Conservation (phyloP, 2,329 filamentous ascomycete species). For the Diplodia corticola region DNA sequence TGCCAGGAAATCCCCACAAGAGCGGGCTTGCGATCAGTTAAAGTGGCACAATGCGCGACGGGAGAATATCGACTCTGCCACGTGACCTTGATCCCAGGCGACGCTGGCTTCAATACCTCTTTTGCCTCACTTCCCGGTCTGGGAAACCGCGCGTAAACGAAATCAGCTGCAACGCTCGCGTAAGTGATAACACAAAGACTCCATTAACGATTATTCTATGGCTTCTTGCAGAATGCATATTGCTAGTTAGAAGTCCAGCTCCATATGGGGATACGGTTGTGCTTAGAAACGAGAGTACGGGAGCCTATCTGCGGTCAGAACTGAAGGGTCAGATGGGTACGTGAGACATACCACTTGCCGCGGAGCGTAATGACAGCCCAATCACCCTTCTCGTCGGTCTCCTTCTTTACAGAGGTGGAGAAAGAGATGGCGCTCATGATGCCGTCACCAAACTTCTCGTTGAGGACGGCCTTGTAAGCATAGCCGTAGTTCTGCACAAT, state of each 20-base stretch:
- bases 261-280: not conserved
- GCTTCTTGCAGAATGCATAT: not conserved
- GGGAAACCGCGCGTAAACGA: not conserved
- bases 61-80: not conserved
- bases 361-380: constrained; percentile 85
- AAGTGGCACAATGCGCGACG: not conserved
- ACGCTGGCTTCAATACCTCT: not conserved
- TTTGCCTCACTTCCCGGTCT: not conserved
- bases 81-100: too few relatives aligned
- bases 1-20: not conserved
- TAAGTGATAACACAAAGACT: not conserved
- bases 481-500: constrained; percentile 97
- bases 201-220: constrained; percentile 10
- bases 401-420: constrained; percentile 88
- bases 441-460: constrained; percentile 79
- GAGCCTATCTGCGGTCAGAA: constrained; percentile 41
- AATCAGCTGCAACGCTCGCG: not conserved
- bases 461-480: constrained; percentile 90
- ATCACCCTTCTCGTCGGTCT: constrained; percentile 78
- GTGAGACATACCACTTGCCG: constrained; percentile 71
- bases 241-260: not conserved
- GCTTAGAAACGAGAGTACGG: constrained; percentile 51
- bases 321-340: not conserved
- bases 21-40: not conserved
- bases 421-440: constrained; percentile 98